These are phyloP conservation scores for Colletotrichum limetticola DNA, from an alignment of 2,329 filamentous ascomycete genomes.

Conservation along the genomic window DNA sequence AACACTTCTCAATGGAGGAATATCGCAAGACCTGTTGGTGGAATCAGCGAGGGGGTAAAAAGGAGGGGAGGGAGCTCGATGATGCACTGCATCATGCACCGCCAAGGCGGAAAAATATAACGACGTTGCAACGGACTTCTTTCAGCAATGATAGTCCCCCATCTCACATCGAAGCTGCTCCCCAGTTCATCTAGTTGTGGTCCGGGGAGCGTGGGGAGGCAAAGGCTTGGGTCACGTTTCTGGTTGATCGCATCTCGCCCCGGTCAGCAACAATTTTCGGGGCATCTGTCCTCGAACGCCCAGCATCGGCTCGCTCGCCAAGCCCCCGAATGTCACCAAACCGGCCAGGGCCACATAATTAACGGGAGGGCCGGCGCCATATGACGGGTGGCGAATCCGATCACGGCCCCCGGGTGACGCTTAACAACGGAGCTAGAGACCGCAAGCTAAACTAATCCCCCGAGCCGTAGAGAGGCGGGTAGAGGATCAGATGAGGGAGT, in stretches of 20 bases:
- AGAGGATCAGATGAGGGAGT: background rate
- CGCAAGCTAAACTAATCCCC: background rate
- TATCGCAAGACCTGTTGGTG: background rate
- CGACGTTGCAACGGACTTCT: background rate
- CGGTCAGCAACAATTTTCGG: background rate
- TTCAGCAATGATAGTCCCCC: background rate
- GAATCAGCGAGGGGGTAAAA: background rate
- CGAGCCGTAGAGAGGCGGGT: background rate
- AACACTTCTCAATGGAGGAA: slow-evolving; percentile 21
- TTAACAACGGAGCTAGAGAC: background rate
- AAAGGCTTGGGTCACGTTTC: background rate
- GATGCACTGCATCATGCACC: background rate
- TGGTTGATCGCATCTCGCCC: background rate
- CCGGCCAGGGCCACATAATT: background rate
- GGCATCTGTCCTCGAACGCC: background rate
- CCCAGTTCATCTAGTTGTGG: too few species aligned
- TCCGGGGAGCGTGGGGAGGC: background rate
- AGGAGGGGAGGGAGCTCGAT: background rate
- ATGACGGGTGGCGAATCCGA: background rate
- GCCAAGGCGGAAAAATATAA: slow-evolving; percentile 25
- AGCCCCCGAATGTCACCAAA: background rate
- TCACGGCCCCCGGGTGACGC: background rate
- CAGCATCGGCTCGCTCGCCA: too few species aligned
- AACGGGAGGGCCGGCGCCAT: background rate
- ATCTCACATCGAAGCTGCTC: too few species aligned